Conservation (phyloP, 345 rosid genomes). For the Excoecaria cochinchinensis region DNA sequence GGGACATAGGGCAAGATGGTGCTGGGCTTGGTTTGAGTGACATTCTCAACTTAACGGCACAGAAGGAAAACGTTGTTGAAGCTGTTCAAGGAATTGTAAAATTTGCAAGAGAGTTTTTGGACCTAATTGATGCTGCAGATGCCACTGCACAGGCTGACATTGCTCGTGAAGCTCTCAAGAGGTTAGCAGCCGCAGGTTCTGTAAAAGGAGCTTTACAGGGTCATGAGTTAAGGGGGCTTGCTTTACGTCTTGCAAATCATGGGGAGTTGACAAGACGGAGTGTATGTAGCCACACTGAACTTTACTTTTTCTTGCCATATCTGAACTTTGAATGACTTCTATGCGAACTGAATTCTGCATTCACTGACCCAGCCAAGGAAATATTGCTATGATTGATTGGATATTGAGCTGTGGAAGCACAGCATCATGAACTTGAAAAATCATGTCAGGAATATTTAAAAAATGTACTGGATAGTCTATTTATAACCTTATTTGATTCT, state of each 20-base stretch:
- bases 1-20: constrained; percentile 86
- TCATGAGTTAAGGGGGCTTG: constrained; percentile 86
- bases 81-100: constrained; percentile 94
- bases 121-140: constrained; percentile 98
- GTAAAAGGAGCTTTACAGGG: constrained; percentile 94
- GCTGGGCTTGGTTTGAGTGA: constrained; percentile 74
- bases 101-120: constrained; percentile 89
- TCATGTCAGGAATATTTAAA: too few species aligned
- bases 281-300: constrained; percentile 46
- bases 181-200: constrained; percentile 93
- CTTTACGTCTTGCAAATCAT: constrained; percentile 95
- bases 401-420: background rate
- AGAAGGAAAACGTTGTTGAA: constrained; percentile 89
- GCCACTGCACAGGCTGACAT: constrained; percentile 90
- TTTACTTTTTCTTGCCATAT: constrained; percentile 3
- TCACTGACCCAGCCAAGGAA: background rate
- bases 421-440: background rate
- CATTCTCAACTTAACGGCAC: constrained; percentile 71
- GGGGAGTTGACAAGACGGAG: constrained; percentile 86
- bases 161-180: constrained; percentile 94
- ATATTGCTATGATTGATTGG: background rate
- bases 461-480: too few species aligned
- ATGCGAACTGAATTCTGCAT: background rate
- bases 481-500: too few species aligned
- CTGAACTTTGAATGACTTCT: background rate